Evolutionary conservation across 352 stramenopile genomes (phyloP).

Genomic region (Globisporangium cystogenes): DNA sequence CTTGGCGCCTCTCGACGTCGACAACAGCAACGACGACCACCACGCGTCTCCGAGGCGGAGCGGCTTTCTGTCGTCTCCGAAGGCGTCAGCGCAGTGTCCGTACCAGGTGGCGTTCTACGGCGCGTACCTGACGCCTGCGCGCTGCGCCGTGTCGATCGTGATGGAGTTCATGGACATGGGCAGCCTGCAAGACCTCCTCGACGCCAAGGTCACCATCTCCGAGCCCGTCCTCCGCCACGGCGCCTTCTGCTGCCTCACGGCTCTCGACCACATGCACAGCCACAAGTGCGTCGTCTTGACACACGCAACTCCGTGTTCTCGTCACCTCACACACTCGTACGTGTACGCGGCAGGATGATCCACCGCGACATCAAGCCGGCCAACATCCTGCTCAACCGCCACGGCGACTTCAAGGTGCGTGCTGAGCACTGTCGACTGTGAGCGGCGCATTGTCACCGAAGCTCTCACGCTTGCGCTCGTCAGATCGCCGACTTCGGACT

Average conservation of each 20-base stretch:
- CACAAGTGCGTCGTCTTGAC: conserved; percentile 47
- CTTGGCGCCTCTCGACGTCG: conserved; percentile 50
- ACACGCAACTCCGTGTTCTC: no score
- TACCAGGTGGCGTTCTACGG: conserved; percentile 89
- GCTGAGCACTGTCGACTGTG: no score
- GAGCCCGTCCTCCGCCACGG: conserved; percentile 67
- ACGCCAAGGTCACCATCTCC: conserved; percentile 34
- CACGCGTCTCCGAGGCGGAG: not conserved
- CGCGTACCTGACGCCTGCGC: conserved; percentile 71
- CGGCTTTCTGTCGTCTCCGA: conserved; percentile 8
- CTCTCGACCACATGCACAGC: conserved; percentile 82
- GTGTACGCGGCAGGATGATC: conserved; percentile 46
- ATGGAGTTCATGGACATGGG: conserved; percentile 93
- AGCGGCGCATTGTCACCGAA: no score
- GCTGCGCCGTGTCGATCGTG: conserved; percentile 78
- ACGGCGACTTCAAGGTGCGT: conserved; percentile 81
- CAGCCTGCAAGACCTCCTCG: conserved; percentile 74
- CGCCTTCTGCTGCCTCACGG: conserved; percentile 76
- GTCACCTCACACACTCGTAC: not conserved
- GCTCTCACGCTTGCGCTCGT: no score
- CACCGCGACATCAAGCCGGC: conserved; percentile 90
- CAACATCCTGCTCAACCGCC: conserved; percentile 85
- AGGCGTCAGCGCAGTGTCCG: conserved; percentile 29
- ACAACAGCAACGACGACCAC: not conserved
- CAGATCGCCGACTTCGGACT: conserved; percentile 83